Evolutionary conservation across 257 asterid genomes (phyloP), one percentile per base, ranked within the genome.

Genomic region (Solanum sparsipilum): DNA sequence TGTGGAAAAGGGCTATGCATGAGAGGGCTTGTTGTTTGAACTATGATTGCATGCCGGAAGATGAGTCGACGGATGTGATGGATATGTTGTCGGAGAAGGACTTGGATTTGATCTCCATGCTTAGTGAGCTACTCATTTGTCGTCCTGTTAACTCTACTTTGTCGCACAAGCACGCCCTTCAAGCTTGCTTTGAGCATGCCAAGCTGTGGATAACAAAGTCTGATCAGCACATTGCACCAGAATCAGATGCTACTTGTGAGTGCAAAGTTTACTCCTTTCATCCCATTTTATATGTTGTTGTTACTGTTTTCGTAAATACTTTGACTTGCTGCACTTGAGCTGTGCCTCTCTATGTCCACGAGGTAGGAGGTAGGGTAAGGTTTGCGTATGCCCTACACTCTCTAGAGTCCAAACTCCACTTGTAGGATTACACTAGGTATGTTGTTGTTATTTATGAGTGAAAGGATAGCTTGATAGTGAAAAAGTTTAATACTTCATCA

Each of bases 31-130:
- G 95, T 88, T 95, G 99, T 91, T 89, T 96, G 87, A 92, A 98
- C 2, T 96, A 96, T 29, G 99, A 96, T 91, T 93, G 92, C 83
- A 98, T 96, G 39, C 95, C 98, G 15, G 98, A 95, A 70, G 99
- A 94, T 70, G 98, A 93, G 23, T 86, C 84, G 0, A 74, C 44
- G 23, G 86, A 91, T 16, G 92, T 91, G 0, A 92, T 91, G 12
- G 98, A 93, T 81, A 91, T 93, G 74, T 83, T 96, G 88, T 93
- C 92, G 21, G 98, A 97, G 88, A 78, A 88, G 87, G 99, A 96
- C 85, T 90, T 96, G 94, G 98, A 96, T 86, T 89, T 93, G 90
- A 93, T 96, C 87, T 90, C 98, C 21, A 87, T 84, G 93, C 93
- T 95, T 4, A 97, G 95, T n/a, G 90, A 91, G 9, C 72, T 92